phyloP scores from a whole-genome alignment of 164 flowering plant genomes.

The Sedum album region DNA sequence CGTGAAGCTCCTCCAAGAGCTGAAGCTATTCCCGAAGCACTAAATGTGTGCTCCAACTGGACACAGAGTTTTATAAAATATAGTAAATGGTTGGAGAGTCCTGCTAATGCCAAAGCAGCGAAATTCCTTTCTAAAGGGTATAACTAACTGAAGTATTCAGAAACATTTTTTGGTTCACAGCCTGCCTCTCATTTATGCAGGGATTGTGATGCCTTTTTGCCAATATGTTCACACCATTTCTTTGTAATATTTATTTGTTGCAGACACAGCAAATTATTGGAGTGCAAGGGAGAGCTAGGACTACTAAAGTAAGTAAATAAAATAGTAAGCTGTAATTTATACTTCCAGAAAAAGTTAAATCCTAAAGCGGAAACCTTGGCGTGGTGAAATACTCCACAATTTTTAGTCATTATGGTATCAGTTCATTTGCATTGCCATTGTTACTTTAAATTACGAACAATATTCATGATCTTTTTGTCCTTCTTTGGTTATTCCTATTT shows the following conservation, averaged over 20 bases:
- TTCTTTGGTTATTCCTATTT: not conserved
- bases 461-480: not conserved
- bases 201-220: conserved; percentile 4
- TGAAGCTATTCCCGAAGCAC: conserved; percentile 60
- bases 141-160: not conserved
- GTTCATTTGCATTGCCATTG: not conserved
- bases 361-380: not conserved
- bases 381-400: not conserved
- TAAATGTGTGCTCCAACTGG: conserved; percentile 86
- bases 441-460: not conserved
- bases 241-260: not conserved
- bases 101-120: conserved; percentile 87
- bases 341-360: not conserved
- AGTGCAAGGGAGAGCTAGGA: conserved; percentile 61
- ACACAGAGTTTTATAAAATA: conserved; percentile 83
- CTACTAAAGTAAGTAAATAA: conserved; percentile 45
- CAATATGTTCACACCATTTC: not conserved
- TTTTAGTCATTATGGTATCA: not conserved
- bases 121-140: conserved; percentile 88
- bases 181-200: not conserved
- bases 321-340: not conserved
- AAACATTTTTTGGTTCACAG: not conserved
- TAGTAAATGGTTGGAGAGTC: conserved; percentile 85
- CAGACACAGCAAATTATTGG: conserved; percentile 60
- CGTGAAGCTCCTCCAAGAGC: conserved; percentile 56